Evolutionary conservation across 2,329 filamentous ascomycete species (phyloP).

Genomic region (Dactylonectria estremocensis): DNA sequence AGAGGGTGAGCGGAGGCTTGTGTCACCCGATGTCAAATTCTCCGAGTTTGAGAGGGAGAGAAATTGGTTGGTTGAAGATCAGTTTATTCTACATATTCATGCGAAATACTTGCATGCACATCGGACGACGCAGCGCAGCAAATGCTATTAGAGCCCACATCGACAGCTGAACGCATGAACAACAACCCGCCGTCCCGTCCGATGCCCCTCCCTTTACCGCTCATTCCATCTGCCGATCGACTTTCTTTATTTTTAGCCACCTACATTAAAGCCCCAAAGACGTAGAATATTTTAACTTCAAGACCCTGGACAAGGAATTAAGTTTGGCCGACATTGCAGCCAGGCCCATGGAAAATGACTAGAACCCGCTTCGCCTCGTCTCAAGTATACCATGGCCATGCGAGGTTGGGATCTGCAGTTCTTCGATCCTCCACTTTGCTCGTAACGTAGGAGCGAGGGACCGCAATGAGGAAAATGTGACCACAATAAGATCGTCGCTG

Average conservation of each 20-base stretch:
- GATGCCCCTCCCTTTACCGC: background rate
- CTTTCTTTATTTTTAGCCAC: constrained; percentile 3
- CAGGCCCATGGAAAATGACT: background rate
- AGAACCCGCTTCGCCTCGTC: background rate
- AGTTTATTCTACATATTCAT: background rate
- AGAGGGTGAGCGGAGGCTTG: background rate
- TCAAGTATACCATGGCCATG: background rate
- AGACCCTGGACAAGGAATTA: background rate
- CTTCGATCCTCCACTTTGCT: background rate
- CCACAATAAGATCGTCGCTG: background rate
- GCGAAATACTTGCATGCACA: background rate
- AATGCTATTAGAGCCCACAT: background rate
- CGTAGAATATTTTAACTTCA: background rate
- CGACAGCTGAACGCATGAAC: background rate
- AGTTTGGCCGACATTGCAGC: background rate
- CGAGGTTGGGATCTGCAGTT: constrained; percentile 3
- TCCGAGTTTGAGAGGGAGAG: background rate
- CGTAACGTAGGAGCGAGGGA: background rate
- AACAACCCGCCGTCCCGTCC: background rate
- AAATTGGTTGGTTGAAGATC: background rate
- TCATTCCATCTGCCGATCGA: constrained; percentile 10
- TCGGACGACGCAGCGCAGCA: background rate
- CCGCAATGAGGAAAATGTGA: background rate
- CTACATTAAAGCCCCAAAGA: no score
- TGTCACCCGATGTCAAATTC: constrained; percentile 4